These are phyloP conservation scores for Massospora cicadina DNA, from an alignment of 371 early-diverging fungal species.

Conservation along the genomic window DNA sequence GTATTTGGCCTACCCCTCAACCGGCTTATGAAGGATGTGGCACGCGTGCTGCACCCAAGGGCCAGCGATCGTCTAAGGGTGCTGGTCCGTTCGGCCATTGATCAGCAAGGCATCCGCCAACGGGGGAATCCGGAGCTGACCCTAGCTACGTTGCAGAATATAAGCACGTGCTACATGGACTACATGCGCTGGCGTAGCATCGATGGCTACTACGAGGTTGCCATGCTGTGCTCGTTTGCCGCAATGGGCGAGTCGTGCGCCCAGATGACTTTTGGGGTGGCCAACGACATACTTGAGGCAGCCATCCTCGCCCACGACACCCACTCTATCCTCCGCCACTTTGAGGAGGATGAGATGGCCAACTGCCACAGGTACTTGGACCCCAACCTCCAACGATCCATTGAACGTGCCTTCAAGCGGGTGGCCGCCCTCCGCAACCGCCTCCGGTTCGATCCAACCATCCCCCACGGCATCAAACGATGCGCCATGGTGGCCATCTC, in stretches of 20 bases:
- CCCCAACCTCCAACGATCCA: slow-evolving; percentile 10
- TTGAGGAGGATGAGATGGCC: not conserved
- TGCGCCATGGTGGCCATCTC: not conserved
- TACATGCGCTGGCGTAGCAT: slow-evolving; percentile 1
- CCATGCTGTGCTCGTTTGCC: not conserved
- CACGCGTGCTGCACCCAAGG: not conserved
- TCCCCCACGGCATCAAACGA: not conserved
- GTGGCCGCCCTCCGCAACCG: not conserved
- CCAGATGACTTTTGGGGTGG: not conserved
- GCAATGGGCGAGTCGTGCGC: not conserved
- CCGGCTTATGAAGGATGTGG: not conserved
- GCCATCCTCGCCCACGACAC: not conserved
- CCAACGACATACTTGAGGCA: slow-evolving; percentile 1
- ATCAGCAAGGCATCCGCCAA: not conserved
- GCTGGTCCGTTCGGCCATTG: not conserved
- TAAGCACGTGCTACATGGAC: not conserved
- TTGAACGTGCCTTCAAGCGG: slow-evolving; percentile 14
- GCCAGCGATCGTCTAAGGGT: not conserved
- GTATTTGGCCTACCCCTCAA: not conserved
- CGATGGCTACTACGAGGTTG: slow-evolving; percentile 1
- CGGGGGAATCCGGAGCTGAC: not conserved
- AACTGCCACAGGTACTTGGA: not conserved
- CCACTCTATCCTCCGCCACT: not conserved
- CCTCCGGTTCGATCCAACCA: not conserved
- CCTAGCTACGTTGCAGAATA: not conserved